Evolutionary conservation across 164 flowering plant species (phyloP).

Genomic region (Chimonanthus salicifolius): DNA sequence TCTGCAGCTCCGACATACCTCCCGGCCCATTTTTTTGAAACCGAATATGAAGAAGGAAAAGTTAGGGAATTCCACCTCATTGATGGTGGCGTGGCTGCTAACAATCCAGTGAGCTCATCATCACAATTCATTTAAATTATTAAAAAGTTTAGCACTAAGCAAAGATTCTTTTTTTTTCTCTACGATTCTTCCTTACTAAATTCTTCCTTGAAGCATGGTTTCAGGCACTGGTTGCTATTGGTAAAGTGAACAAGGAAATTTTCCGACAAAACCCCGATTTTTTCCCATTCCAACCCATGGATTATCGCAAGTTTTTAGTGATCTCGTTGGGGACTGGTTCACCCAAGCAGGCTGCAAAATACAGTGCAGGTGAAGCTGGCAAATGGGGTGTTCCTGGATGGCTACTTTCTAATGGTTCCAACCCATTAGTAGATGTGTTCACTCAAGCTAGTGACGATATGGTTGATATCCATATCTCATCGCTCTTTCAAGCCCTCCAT

Average conservation of each 20-base stretch:
- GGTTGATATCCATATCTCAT: constrained; percentile 23
- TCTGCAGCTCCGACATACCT: constrained; percentile 38
- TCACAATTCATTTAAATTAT: not conserved
- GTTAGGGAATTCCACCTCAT: constrained; percentile 26
- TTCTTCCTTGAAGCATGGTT: constrained; percentile 1
- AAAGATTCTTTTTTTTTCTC: no score
- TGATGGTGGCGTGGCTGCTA: constrained; percentile 33
- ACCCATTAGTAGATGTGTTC: constrained; percentile 27
- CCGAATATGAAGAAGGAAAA: constrained; percentile 10
- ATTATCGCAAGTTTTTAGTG: constrained; percentile 20
- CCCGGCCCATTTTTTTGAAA: constrained; percentile 29
- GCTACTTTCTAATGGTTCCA: constrained; percentile 15
- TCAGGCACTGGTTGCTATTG: constrained; percentile 23
- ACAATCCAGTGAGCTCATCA: constrained; percentile 22
- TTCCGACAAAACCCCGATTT: constrained; percentile 17
- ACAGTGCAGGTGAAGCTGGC: constrained; percentile 19
- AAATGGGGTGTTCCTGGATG: constrained; percentile 35
- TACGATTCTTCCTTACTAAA: no score
- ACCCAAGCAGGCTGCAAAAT: constrained; percentile 12
- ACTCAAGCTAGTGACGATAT: constrained; percentile 28
- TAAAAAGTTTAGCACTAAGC: no score
- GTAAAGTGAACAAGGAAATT: constrained; percentile 24
- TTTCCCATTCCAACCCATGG: constrained; percentile 18
- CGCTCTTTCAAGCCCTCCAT: constrained; percentile 24
- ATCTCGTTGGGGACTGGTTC: constrained; percentile 36